Conservation (phyloP, 352 stramenopile species). For the Halophytophthora batemanensis region DNA sequence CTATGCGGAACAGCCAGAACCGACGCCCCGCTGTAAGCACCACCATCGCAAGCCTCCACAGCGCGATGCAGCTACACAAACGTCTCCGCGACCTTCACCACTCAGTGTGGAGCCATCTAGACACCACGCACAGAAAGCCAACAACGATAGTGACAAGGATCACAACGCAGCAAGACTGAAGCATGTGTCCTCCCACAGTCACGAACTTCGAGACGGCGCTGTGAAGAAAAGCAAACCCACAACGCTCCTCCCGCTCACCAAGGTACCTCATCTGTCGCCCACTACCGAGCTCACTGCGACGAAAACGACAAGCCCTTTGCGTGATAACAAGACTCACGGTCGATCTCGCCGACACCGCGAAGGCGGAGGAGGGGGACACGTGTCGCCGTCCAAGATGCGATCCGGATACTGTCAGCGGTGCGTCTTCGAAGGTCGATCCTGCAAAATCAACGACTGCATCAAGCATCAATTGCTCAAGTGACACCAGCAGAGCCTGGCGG, state of each 20-base stretch:
- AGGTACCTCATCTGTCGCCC: background rate
- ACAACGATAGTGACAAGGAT: constrained; percentile 3
- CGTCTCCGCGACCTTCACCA: constrained; percentile 15
- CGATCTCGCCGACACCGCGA: constrained; percentile 9
- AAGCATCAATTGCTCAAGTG: constrained; percentile 56
- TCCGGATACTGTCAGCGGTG: constrained; percentile 62
- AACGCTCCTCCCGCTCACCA: constrained; percentile 14
- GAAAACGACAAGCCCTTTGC: constrained; percentile 14
- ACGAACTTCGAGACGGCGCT: constrained; percentile 1
- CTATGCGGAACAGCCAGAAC: constrained; percentile 21
- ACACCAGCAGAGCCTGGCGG: constrained; percentile 3
- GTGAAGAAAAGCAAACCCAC: constrained; percentile 12
- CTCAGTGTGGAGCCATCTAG: background rate
- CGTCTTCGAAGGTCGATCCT: constrained; percentile 49
- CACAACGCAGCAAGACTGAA: constrained; percentile 6
- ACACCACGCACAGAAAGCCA: background rate
- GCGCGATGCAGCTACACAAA: constrained; percentile 16
- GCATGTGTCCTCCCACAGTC: constrained; percentile 8
- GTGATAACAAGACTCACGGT: constrained; percentile 2
- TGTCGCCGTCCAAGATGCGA: constrained; percentile 34
- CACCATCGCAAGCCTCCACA: constrained; percentile 18
- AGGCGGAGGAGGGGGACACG: background rate
- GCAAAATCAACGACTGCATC: constrained; percentile 62
- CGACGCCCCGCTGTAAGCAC: constrained; percentile 6
- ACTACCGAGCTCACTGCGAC: background rate